phyloP scores from a whole-genome alignment of 2,329 filamentous ascomycete species.

The Verticillium isaacii region DNA sequence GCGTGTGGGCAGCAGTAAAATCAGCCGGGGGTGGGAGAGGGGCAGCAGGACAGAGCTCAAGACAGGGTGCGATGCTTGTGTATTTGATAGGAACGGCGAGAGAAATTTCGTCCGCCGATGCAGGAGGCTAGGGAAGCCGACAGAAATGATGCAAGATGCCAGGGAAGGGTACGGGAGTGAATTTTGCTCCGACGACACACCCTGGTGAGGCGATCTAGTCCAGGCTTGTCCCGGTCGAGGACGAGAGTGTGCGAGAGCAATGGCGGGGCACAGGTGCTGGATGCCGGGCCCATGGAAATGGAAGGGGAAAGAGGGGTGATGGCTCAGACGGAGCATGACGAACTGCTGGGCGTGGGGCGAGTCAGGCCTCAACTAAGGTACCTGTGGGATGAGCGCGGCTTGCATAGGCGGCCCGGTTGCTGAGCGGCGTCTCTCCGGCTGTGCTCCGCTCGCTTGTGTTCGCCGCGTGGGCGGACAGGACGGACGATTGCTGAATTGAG shows the following conservation, averaged over 20 bases:
- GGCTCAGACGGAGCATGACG: neutral
- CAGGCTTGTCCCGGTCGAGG: conserved; percentile 1
- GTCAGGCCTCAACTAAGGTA: conserved; percentile 11
- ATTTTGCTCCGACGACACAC: conserved; percentile 11
- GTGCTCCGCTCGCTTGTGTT: conserved; percentile 5
- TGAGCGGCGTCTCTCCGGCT: neutral
- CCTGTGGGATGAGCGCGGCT: conserved; percentile 5
- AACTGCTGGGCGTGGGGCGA: conserved; percentile 7
- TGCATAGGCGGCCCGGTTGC: conserved; percentile 5
- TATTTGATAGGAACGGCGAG: conserved; percentile 8
- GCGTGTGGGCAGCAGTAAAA: neutral
- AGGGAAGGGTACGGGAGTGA: conserved; percentile 5
- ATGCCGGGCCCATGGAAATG: neutral
- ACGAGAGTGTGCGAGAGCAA: neutral
- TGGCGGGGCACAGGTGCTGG: neutral
- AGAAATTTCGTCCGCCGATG: conserved; percentile 6
- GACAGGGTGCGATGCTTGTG: neutral
- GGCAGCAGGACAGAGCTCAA: neutral
- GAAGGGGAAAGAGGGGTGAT: conserved; percentile 1
- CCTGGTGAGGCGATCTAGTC: conserved; percentile 7
- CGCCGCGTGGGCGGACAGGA: conserved; percentile 7
- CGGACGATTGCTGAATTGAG: neutral
- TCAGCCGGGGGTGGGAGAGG: neutral
- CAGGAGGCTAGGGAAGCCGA: conserved; percentile 7
- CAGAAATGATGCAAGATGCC: neutral